Evolutionary conservation across 208 protist genomes (phyloP), one percentile per base, ranked within the genome.

Genomic region (Angomonas ambiguus): DNA sequence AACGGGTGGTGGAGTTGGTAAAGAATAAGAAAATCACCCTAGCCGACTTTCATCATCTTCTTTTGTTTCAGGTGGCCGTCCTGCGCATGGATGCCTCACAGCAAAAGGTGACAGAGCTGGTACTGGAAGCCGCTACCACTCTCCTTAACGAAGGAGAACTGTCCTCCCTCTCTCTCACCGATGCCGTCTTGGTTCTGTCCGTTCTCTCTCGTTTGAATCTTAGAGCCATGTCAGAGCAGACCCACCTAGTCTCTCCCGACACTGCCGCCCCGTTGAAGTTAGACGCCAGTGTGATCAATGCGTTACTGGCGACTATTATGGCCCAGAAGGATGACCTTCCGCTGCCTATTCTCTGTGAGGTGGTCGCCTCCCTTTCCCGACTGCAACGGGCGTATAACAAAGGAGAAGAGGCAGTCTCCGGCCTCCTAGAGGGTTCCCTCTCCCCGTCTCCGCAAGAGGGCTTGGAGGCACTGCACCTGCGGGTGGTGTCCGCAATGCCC

Each of bases 401-500:
- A n/a, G 38, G 38, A 16, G 16, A 45, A 45, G 38, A 45, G 16
- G 38, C 11, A 16, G 11, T 45, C 38, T 45, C 38, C 16, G 16
- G 38, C 16, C 38, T 16, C 56, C n/a, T 67, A 57, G 2, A 32
- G 55, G 27, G 22, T 48, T 1, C 18, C 20, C 32, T 72, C 41
- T 30, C 18, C 48, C 62, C 18, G 55, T 69, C 6, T 63, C 67
- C 4, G 8, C 38, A 18, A 45, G 38, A 5, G 18, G 18, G 18
- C 18, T 22, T 77, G 10, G 45, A 67, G 22, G 32, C 22, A 0
- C 74, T 92, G 20, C 77, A 72, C 0, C 65, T 89, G 27, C 78
- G 84, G 24, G 71, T 80, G 24, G 53, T 93, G 11, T 79, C 74
- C 13, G 32, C 86, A 30, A 67, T 86, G 6, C 86, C 89, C 0